phyloP scores from a whole-genome alignment of 768 basidiomycete genomes.

The Scleroderma bovista region DNA sequence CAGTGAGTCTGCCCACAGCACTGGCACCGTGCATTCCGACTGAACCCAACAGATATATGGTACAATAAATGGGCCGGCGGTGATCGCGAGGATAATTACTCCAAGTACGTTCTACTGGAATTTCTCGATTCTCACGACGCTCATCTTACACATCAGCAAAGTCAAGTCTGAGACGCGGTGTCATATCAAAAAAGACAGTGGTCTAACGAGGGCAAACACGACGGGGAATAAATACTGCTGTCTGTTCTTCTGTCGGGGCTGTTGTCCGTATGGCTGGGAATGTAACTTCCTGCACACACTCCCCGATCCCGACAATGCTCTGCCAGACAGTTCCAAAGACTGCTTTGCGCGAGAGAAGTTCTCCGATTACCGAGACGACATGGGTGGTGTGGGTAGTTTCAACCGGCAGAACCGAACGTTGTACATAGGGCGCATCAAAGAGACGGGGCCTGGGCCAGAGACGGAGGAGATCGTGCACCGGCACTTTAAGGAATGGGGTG shows the following conservation, averaged over 20 bases:
- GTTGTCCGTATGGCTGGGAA: constrained; percentile 97
- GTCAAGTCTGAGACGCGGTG: constrained; percentile 92
- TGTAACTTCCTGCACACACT: constrained; percentile 94
- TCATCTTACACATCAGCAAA: constrained; percentile 51
- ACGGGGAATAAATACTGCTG: constrained; percentile 91
- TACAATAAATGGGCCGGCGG: constrained; percentile 99
- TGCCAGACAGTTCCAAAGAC: constrained; percentile 92
- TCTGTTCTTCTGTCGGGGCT: constrained; percentile 92
- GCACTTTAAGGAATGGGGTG: constrained; percentile 96
- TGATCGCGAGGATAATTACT: constrained; percentile 93
- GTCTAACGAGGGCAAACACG: constrained; percentile 92
- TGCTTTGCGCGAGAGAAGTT: constrained; percentile 98
- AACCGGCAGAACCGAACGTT: constrained; percentile 90
- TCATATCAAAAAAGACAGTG: constrained; percentile 80
- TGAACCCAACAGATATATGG: constrained; percentile 71
- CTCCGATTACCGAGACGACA: constrained; percentile 95
- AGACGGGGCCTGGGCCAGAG: constrained; percentile 82
- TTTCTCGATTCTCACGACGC: background rate
- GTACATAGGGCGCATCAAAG: constrained; percentile 92
- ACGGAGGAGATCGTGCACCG: constrained; percentile 86
- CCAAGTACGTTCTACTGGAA: constrained; percentile 48
- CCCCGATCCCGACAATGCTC: constrained; percentile 58
- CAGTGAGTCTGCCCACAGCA: constrained; percentile 47
- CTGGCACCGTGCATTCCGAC: constrained; percentile 5
- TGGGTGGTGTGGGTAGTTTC: constrained; percentile 99